These are phyloP conservation scores for Parasarocladium wereldwijsianum DNA, from an alignment of 2,329 filamentous ascomycete species.

Conservation along the genomic window DNA sequence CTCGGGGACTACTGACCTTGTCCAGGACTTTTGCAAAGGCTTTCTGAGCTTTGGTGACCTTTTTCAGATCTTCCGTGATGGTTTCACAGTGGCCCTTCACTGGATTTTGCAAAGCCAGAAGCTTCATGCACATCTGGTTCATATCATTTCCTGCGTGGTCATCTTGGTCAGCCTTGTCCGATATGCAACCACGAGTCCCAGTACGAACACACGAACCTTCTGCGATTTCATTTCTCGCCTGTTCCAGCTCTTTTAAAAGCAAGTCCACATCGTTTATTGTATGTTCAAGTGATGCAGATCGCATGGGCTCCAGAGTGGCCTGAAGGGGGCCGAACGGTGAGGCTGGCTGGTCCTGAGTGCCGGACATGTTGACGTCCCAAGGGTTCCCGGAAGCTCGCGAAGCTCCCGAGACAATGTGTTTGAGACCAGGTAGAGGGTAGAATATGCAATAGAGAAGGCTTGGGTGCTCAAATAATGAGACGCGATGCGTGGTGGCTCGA, in stretches of 20 bases:
- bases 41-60: slow-evolving; percentile 67
- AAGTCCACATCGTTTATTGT: slow-evolving; percentile 69
- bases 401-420: slow-evolving; percentile 1
- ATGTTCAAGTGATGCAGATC: slow-evolving; percentile 51
- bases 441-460: no score
- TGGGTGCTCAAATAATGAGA: no score
- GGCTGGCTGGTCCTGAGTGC: slow-evolving; percentile 18
- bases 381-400: slow-evolving; percentile 1
- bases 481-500: no score
- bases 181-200: no score
- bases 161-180: slow-evolving; percentile 1
- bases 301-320: slow-evolving; percentile 60
- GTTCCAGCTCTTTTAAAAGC: slow-evolving; percentile 62
- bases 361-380: slow-evolving; percentile 14
- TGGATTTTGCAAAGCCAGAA: slow-evolving; percentile 76
- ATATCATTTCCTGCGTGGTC: slow-evolving; percentile 16
- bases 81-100: slow-evolving; percentile 68
- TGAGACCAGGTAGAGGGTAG: background rate
- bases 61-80: slow-evolving; percentile 68
- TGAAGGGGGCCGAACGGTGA: slow-evolving; percentile 43
- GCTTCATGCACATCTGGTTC: slow-evolving; percentile 53
- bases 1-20: slow-evolving; percentile 38
- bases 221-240: slow-evolving; percentile 59
- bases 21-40: slow-evolving; percentile 77
- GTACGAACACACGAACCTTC: slow-evolving; percentile 32